Evolutionary conservation across 73 alveolate genomes (phyloP), one percentile per base, ranked within the genome.

Genomic region (Tetrahymena borealis): DNA sequence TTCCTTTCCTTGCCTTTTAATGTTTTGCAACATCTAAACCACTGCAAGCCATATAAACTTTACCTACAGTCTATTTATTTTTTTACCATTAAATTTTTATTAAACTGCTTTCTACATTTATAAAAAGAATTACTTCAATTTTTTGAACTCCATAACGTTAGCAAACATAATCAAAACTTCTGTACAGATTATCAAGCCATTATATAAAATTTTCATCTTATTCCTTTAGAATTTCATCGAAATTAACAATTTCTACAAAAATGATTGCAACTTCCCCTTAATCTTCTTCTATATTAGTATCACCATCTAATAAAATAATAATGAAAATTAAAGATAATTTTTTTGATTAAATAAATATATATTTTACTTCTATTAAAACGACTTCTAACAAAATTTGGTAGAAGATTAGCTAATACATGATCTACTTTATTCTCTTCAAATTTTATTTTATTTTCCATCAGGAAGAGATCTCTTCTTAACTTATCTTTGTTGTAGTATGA

Each of bases 131-230:
- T 60, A 60, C 85, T 78, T 92, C 95, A 36, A 92, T 92, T 11
- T 92, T 92, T 38, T 92, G 38, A n/a, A 92, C 95, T 4, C 95
- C 95, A 92, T 78, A 78, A 13, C 43, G 33, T 37, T 77, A 38
- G 35, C 95, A 92, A 35, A 77, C 90, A 78, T 92, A 40, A 92
- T 92, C 95, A 92, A 92, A 92, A 15, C 90, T 92, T 92, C 95
- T 78, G 40, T 78, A 92, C 18, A 92, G 42, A 35, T 78, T 91
- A 92, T 92, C 95, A 7, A 92, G 39, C 90, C 90, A 92, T 6
- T 79, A 41, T 5, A 92, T 92, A 36, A 92, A 78, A 77, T 92
- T 92, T 32, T 78, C 90, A 33, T 92, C 40, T 37, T 92, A 78
- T 39, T 92, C 92, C 3, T 39, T 92, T 15, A 92, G 41, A 78